Evolutionary conservation across 2,329 filamentous ascomycete genomes (phyloP), one percentile per base, ranked within the genome.

Genomic region (Blumeria hordei): DNA sequence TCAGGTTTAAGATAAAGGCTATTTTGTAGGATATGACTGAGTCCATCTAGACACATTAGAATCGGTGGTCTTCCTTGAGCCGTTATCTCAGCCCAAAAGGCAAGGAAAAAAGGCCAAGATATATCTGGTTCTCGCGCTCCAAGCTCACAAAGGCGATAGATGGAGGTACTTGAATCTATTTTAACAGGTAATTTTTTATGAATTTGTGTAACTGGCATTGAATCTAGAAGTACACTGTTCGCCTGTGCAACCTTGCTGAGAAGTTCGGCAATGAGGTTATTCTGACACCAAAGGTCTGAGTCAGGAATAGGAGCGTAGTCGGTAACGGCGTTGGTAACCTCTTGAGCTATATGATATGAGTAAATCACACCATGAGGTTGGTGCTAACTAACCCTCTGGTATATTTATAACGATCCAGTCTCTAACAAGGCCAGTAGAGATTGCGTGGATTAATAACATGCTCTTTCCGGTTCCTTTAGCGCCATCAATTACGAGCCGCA

Each of bases 371-470:
- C 9, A 32, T 47, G 10, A 6, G 41, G 9, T 44, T 34, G 45
- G 6, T 10, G 54, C 28, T 3, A 52, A 63, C 74, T 62, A 72
- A 93, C 88, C 84, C 70, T 98, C 88, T 39, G 92, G 88, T 54
- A 96, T 75, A 64, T 85, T 83, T 57, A 98, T 74, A 50, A 96
- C 88, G 47, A 94, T 74, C 87, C 88, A 96, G 33, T 83, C 76
- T 66, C 87, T 86, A 63, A 88, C 67, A 60, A 90, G 80, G 1
- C 79, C 90, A 68, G 88, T 81, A 16, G 83, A 73, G 75, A 93
- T 78, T 41, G 83, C 84, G 70, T 96, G 88, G 49, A 94, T 72
- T 63, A 93, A 68, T 63, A 94, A 70, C 62, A 92, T 78, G 66
- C 85, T 94, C 76, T 96, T 98, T 37, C 92, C 92, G 12, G 82